Percentiles rank a stretch among this genome's conserved stretches.
phyloP scores from a whole-genome alignment of 1,284 basidiomycete species.

The Malassezia japonica region DNA sequence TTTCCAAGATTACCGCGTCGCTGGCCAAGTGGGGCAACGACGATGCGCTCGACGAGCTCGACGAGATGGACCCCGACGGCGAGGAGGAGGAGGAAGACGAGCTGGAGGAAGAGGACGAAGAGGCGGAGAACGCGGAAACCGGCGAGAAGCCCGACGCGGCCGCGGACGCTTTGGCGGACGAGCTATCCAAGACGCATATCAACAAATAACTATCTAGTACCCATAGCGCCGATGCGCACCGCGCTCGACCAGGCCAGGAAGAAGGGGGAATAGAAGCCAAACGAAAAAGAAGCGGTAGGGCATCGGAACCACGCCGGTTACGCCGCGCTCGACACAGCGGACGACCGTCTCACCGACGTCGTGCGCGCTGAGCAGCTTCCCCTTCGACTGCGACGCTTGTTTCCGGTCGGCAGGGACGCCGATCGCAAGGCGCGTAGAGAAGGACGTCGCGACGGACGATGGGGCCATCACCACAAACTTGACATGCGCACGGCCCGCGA shows the following conservation, averaged over 20 bases:
- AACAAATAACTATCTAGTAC: constrained; percentile 2
- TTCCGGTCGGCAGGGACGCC: not conserved
- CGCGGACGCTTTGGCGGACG: constrained; percentile 27
- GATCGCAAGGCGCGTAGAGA: constrained; percentile 8
- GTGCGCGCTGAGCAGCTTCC: not conserved
- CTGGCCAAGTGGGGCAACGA: constrained; percentile 34
- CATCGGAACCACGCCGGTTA: constrained; percentile 3
- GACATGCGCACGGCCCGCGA: constrained; percentile 3
- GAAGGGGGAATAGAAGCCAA: constrained; percentile 9
- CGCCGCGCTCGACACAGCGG: not conserved
- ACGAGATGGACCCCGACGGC: constrained; percentile 46
- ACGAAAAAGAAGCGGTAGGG: constrained; percentile 8
- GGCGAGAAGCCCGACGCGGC: constrained; percentile 17
- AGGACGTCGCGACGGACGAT: constrained; percentile 22
- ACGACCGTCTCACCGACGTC: constrained; percentile 2
- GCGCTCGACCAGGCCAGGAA: not conserved
- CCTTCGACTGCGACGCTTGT: not conserved
- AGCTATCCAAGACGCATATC: constrained; percentile 22
- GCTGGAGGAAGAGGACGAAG: constrained; percentile 26
- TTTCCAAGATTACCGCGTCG: constrained; percentile 33
- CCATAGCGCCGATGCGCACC: not conserved
- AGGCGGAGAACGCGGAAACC: constrained; percentile 17
- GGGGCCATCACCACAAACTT: constrained; percentile 19
- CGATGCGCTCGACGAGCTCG: constrained; percentile 36
- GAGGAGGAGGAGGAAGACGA: constrained; percentile 39